These are phyloP conservation scores for Diaporthe caulivora DNA, from an alignment of 2,329 filamentous ascomycete genomes.

Conservation along the genomic window DNA sequence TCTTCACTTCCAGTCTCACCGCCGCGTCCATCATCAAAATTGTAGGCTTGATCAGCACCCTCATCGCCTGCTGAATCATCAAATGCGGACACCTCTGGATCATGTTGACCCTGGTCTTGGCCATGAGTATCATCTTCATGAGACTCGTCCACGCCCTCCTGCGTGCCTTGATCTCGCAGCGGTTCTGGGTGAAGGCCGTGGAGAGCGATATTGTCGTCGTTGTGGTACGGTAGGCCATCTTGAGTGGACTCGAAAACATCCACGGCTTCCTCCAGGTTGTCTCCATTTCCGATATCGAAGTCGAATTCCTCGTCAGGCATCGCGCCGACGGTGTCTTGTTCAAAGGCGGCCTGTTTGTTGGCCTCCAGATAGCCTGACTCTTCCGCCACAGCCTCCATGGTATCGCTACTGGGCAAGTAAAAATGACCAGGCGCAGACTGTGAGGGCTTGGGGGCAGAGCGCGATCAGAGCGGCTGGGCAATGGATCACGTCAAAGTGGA, in stretches of 20 bases:
- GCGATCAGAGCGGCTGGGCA: not conserved
- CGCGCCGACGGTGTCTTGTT: conserved; percentile 38
- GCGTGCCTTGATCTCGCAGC: conserved; percentile 4
- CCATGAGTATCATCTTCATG: not conserved
- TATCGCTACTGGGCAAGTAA: conserved; percentile 21
- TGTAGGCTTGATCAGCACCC: conserved; percentile 11
- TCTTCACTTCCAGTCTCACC: conserved; percentile 30
- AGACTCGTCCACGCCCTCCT: conserved; percentile 1
- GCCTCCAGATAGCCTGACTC: conserved; percentile 22
- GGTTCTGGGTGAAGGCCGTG: conserved; percentile 1
- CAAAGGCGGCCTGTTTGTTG: conserved; percentile 32
- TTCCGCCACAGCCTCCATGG: conserved; percentile 42
- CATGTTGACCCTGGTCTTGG: not conserved
- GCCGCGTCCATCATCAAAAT: conserved; percentile 34
- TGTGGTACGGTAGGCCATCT: not conserved
- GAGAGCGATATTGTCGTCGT: not conserved
- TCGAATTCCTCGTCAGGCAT: conserved; percentile 47
- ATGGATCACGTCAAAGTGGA: not conserved
- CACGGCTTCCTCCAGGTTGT: conserved; percentile 35
- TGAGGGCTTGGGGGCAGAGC: not conserved
- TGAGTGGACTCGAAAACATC: conserved; percentile 28
- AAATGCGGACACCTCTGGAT: conserved; percentile 15
- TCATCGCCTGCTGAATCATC: not conserved
- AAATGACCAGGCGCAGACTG: not conserved
- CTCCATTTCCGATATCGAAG: conserved; percentile 48